Evolutionary conservation across 1,284 basidiomycete genomes (phyloP), one percentile per base, ranked within the genome.

Genomic region (Heliocybe sulcata): DNA sequence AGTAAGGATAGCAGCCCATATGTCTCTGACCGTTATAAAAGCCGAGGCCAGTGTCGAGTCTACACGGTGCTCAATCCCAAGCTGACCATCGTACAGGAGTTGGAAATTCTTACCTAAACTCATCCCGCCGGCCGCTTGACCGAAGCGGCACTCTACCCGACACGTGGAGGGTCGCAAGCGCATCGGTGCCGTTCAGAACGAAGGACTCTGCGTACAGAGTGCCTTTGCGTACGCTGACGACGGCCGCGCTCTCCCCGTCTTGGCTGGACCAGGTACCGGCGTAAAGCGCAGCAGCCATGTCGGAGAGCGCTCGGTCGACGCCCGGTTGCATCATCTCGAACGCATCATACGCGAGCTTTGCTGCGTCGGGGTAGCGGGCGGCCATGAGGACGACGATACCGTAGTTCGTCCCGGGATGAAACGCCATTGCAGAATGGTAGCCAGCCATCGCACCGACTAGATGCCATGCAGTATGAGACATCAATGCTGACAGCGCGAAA

Each of bases 1-100:
- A 65, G 52, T 60, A 63, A 25, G 59, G 54, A 42, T 63, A 64
- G 51, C 64, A 65, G 20, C 61, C 59, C 60, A 63, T 58, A 61
- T 79, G 53, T 73, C 78, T 56, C 72, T 83, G 26, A 77, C 81
- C 55, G 65, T 80, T 58, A 65, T 80, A 45, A 76, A 67, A 59
- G 59, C 6, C 59, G 53, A 6, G n/a, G n/a, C 63, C 63, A 9
- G 58, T 60, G 53, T 63, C 62, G 22, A 63, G 27, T 16, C 55
- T 63, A 50, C 29, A 35, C 12, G 38, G 20, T 10, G 19, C 9
- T 9, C 16, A 9, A 35, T 35, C 9, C 16, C 33, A 35, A 16
- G 33, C 9, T 16, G 9, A 35, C 16, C 9, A 9, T 35, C 9
- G 33, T 9, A 16, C 16, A 35, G 16, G 16, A 16, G 16, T 35